Evolutionary conservation across 228 moss, liverwort and hornwort genomes (phyloP).

Genomic region (Sphagnum fallax): DNA sequence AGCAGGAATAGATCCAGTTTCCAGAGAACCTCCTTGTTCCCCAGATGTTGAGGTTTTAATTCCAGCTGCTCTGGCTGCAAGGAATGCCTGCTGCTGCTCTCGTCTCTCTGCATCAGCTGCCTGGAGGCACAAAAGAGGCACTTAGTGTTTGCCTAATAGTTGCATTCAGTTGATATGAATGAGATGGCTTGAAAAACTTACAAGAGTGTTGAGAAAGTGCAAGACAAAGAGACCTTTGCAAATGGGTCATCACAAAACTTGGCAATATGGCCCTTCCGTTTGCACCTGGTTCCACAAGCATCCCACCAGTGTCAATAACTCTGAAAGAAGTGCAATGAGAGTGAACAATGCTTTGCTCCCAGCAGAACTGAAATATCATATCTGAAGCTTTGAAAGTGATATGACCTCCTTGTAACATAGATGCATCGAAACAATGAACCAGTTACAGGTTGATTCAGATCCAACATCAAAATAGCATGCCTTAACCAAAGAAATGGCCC

Average conservation of each 20-base stretch:
- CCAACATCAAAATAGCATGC: too few relatives aligned
- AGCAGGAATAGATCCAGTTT: not conserved
- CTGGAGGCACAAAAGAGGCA: constrained; percentile 9
- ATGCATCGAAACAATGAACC: too few relatives aligned
- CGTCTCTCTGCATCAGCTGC: constrained; percentile 32
- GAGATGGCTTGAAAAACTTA: not conserved
- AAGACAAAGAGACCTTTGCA: constrained; percentile 20
- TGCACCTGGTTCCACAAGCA: constrained; percentile 19
- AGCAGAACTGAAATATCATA: too few relatives aligned
- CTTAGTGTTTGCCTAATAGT: not conserved
- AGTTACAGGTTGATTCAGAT: too few relatives aligned
- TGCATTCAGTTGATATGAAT: not conserved
- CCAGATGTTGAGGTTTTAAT: not conserved
- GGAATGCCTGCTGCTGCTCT: constrained; percentile 26
- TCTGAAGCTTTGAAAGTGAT: too few relatives aligned
- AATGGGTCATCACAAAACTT: constrained; percentile 51
- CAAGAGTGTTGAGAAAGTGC: not conserved
- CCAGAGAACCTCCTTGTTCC: constrained; percentile 1
- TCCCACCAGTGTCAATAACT: too few relatives aligned
- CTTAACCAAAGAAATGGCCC: not conserved
- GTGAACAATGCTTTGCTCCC: too few relatives aligned
- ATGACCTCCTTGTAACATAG: too few relatives aligned
- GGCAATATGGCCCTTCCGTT: constrained; percentile 43
- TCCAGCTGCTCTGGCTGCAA: constrained; percentile 9
- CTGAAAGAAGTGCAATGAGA: too few relatives aligned